A percentile compares a stretch with the other conserved stretches of the same genome.
phyloP scores from a whole-genome alignment of 768 basidiomycete species.

The Chalciporus piperatus region DNA sequence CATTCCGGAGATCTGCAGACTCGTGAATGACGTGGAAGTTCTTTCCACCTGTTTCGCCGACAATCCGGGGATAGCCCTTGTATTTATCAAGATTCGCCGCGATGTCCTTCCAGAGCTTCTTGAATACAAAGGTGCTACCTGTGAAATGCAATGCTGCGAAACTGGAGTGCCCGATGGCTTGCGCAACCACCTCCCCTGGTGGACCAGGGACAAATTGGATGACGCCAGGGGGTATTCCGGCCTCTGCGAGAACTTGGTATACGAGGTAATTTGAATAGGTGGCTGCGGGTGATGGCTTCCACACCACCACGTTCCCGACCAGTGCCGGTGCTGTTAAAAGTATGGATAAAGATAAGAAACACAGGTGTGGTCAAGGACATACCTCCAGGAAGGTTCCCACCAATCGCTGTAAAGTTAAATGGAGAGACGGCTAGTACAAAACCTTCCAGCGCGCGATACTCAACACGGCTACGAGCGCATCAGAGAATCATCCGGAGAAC shows the following conservation, averaged over 20 bases:
- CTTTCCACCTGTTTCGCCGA: slow-evolving; percentile 98
- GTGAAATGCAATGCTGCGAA: slow-evolving; percentile 97
- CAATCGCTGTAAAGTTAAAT: slow-evolving; percentile 98
- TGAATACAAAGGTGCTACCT: slow-evolving; percentile 92
- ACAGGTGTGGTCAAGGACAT: neutral
- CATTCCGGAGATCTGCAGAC: slow-evolving; percentile 83
- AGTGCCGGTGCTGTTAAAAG: slow-evolving; percentile 70
- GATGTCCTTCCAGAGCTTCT: slow-evolving; percentile 95
- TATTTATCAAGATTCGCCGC: slow-evolving; percentile 85
- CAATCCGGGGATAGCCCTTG: slow-evolving; percentile 87
- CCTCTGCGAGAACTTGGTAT: slow-evolving; percentile 88
- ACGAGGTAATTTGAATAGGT: slow-evolving; percentile 94
- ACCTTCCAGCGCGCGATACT: slow-evolving; percentile 97
- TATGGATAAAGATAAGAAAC: neutral
- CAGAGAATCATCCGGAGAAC: neutral
- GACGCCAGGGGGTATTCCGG: slow-evolving; percentile 90
- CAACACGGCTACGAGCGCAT: slow-evolving; percentile 65
- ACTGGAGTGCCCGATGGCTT: slow-evolving; percentile 71
- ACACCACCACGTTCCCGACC: slow-evolving; percentile 91
- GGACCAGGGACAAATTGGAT: slow-evolving; percentile 97
- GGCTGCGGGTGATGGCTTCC: slow-evolving; percentile 97
- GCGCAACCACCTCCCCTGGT: slow-evolving; percentile 79
- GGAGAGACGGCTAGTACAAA: slow-evolving; percentile 98
- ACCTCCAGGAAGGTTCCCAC: slow-evolving; percentile 87
- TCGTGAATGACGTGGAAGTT: slow-evolving; percentile 95